These are phyloP conservation scores for Cercospora janseana DNA, from an alignment of 2,329 filamentous ascomycete genomes.

Conservation along the genomic window DNA sequence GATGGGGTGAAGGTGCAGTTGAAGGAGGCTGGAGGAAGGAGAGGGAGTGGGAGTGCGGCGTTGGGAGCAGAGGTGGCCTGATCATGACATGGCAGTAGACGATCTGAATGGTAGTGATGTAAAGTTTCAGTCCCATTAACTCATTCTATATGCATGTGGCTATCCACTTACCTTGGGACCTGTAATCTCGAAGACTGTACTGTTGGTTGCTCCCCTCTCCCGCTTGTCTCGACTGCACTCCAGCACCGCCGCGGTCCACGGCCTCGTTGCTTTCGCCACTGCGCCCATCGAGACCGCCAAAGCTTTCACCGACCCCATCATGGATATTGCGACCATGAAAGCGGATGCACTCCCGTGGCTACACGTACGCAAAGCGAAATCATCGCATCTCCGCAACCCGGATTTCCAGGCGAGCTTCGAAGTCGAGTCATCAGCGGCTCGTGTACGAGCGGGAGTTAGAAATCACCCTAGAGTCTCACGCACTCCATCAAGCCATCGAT, in stretches of 20 bases:
- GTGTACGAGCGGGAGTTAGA: not conserved
- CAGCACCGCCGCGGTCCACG: too few species aligned
- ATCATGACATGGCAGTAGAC: not conserved
- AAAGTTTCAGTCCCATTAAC: too few species aligned
- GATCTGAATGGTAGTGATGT: not conserved
- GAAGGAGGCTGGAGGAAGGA: not conserved
- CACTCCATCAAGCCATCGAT: constrained; percentile 9
- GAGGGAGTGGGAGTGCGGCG: not conserved
- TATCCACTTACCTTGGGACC: too few species aligned
- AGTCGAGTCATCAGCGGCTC: constrained; percentile 9
- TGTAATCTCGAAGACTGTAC: too few species aligned
- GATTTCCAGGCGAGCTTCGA: constrained; percentile 46
- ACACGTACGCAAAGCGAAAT: too few species aligned
- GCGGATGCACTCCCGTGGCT: too few species aligned
- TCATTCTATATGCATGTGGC: too few species aligned
- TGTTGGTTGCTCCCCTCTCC: too few species aligned
- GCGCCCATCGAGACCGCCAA: not conserved
- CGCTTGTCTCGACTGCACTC: too few species aligned
- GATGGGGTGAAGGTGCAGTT: constrained; percentile 26
- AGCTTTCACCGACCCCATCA: not conserved
- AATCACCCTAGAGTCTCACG: constrained; percentile 1
- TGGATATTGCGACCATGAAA: too few species aligned
- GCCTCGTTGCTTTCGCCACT: too few species aligned
- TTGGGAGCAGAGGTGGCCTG: not conserved
- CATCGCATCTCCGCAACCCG: too few species aligned